Evolutionary conservation across 2,329 filamentous ascomycete genomes (phyloP).

Genomic region (Epichloe gansuensis): DNA sequence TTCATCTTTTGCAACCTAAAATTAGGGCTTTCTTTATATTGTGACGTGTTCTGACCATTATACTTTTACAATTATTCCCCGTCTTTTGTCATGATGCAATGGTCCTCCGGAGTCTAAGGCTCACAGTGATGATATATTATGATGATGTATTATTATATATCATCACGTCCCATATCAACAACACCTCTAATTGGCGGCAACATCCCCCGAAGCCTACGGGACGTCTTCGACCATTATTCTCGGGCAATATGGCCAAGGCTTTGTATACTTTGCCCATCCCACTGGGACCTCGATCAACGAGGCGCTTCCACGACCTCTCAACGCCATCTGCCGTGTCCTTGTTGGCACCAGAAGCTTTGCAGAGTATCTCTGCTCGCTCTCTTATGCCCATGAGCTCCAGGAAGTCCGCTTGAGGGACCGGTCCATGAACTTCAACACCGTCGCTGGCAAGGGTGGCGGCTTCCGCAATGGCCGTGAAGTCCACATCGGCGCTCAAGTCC

Average conservation of each 20-base stretch:
- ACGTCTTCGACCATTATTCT: conserved; percentile 58
- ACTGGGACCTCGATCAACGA: conserved; percentile 69
- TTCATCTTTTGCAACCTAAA: no score
- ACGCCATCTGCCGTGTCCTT: conserved; percentile 47
- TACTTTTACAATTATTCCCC: no score
- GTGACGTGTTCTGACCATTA: no score
- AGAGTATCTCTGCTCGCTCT: conserved; percentile 60
- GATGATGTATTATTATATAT: no score
- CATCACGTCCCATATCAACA: background rate
- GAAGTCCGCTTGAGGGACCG: conserved; percentile 75
- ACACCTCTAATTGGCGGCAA: conserved; percentile 13
- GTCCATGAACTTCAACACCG: conserved; percentile 83
- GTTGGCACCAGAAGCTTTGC: conserved; percentile 29
- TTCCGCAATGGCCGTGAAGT: conserved; percentile 80
- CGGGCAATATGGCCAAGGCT: conserved; percentile 78
- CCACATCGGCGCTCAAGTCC: conserved; percentile 85
- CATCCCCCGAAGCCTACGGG: conserved; percentile 88
- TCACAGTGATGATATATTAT: no score
- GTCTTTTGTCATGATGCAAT: no score
- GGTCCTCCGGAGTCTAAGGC: no score
- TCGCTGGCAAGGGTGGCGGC: conserved; percentile 62
- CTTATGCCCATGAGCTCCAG: conserved; percentile 70
- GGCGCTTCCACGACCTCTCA: conserved; percentile 62
- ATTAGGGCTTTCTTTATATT: no score
- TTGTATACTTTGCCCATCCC: conserved; percentile 97